Base-by-base conservation (phyloP, 2,329 filamentous ascomycete species). In the Metarhizium guizhouense region DNA sequence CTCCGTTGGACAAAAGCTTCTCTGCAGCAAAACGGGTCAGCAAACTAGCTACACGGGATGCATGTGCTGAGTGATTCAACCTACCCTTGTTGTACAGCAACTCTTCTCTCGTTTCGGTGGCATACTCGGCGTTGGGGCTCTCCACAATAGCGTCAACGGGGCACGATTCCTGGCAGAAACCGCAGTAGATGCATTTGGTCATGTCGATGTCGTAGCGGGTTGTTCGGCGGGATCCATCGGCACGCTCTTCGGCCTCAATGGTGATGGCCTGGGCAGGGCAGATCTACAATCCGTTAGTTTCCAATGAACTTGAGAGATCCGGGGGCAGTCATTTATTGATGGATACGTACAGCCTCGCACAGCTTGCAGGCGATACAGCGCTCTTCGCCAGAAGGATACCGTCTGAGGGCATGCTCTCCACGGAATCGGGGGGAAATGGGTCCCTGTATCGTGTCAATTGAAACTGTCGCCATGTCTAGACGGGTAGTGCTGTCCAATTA, bases 111-210 rank as follows among this genome's bases (percentile, higher is more conserved):
- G 81, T 84, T 75, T 83, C 81, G 43, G 81, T 84, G 47, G 80
- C 76, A 64, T 84, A 84, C 69, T 84, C 81, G 64, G 81, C 80
- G 64, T 84, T 84, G 62, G 81, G 81, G 51, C 77, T 81, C 72
- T 84, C 81, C 55, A 84, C 81, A 63, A 83, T 99, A 58, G 94
- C 94, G 75, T 99, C 94, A 55, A 99, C 94, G 48, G 94, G 94
- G 77, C 94, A 99, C 62, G 90, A 95, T 80, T 99, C 94, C 79
- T 96, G 93, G 83, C 94, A 97, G 78, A 95, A 95, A 53, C 94
- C 94, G 73, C 94, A 97, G 84, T 97, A 99, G 75, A 99, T 99
- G 79, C 94, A 99, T 82, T 99, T 99, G 68, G 94, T 97, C 94
- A 99, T 99, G 76, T 99, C 94, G 70, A 99, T 96, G 72, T 99